A percentile compares a stretch with the other conserved stretches of the same genome.
Conservation (phyloP, 164 flowering plant species). For the Santalum album region DNA sequence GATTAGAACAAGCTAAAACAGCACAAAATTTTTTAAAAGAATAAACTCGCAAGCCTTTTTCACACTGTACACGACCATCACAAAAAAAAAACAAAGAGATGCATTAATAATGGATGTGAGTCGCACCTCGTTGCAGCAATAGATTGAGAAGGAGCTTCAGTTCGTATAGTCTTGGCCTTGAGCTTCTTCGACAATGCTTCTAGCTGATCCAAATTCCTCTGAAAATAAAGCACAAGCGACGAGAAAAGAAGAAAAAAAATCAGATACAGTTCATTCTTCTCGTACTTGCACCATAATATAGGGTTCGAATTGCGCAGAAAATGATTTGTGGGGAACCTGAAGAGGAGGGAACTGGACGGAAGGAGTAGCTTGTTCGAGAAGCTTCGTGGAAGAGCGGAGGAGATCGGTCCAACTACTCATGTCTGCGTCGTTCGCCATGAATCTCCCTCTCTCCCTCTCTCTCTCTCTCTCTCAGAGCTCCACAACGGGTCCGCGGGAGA, state of each 20-base stretch:
- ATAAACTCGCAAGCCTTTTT: too few relatives aligned
- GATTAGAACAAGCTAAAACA: too few relatives aligned
- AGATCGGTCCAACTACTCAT: constrained; percentile 86
- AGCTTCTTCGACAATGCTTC: constrained; percentile 93
- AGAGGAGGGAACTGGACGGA: constrained; percentile 94
- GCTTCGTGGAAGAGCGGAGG: constrained; percentile 88
- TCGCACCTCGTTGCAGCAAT: constrained; percentile 86
- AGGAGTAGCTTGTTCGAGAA: constrained; percentile 88
- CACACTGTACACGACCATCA: too few relatives aligned
- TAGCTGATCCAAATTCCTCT: constrained; percentile 92
- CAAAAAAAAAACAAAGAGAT: neutral
- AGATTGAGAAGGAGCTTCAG: constrained; percentile 80
- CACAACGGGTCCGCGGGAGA: too few relatives aligned
- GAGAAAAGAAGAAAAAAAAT: neutral
- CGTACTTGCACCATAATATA: neutral
- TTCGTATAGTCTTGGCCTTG: constrained; percentile 72
- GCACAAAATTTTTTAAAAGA: too few relatives aligned
- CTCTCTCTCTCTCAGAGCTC: constrained; percentile 1
- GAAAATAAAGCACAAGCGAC: constrained; percentile 4
- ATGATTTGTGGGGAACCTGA: constrained; percentile 53
- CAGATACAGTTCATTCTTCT: neutral
- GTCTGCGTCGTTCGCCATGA: constrained; percentile 59
- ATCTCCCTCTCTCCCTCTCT: neutral
- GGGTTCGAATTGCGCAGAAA: neutral
- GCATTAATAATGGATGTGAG: neutral